Percentiles rank a stretch among this genome's conserved stretches.
phyloP scores from a whole-genome alignment of 345 rosid genomes.

The Punica granatum region DNA sequence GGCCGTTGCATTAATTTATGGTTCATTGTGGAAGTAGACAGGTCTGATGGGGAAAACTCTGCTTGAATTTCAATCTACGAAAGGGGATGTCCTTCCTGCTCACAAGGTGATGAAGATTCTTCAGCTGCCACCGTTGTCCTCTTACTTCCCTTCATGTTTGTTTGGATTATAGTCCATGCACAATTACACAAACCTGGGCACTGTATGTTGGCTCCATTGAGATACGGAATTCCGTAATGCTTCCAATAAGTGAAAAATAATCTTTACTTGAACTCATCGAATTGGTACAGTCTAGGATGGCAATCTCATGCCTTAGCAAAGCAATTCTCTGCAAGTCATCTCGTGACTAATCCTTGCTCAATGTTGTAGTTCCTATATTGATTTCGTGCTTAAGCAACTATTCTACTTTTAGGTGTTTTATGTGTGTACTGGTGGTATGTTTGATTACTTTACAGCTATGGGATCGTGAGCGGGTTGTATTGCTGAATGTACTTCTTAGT shows the following conservation, averaged over 20 bases:
- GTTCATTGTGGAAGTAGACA: constrained; percentile 23
- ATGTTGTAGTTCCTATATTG: no score
- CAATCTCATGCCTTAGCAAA: neutral
- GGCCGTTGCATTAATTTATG: neutral
- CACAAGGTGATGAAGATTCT: constrained; percentile 53
- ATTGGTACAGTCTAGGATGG: neutral
- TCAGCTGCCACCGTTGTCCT: neutral
- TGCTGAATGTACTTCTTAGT: neutral
- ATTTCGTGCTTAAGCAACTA: no score
- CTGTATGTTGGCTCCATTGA: no score
- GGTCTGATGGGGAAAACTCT: constrained; percentile 90
- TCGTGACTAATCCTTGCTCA: no score
- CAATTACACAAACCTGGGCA: no score
- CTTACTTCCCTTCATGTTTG: neutral
- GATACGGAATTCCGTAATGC: no score
- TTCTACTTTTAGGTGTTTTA: no score
- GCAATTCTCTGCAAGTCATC: neutral
- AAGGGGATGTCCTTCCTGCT: constrained; percentile 94
- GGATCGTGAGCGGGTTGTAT: neutral
- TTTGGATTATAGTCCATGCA: neutral
- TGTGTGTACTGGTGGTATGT: neutral
- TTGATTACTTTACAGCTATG: neutral
- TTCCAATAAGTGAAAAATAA: no score
- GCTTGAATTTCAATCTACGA: constrained; percentile 82
- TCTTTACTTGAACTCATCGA: neutral